Percentiles rank a stretch among this genome's conserved stretches.
Evolutionary conservation across 805 yeast genomes (phyloP).

Genomic region (Yarrowia hollandica): DNA sequence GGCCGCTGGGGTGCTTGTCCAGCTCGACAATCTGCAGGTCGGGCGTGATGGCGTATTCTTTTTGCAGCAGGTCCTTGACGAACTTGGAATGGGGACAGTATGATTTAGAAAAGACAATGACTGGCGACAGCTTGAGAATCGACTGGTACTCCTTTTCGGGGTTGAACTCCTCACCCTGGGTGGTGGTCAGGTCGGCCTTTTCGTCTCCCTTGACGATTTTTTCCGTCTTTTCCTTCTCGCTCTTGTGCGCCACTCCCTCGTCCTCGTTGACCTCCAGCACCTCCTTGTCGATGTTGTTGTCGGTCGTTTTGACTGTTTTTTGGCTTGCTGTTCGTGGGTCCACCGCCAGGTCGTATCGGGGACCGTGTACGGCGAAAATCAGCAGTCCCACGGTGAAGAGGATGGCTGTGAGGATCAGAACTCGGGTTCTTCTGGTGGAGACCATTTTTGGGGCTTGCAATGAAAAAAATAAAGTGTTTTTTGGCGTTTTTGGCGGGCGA

Average conservation of each 20-base stretch:
- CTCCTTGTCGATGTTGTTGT: constrained; percentile 14
- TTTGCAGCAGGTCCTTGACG: constrained; percentile 64
- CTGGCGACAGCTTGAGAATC: constrained; percentile 47
- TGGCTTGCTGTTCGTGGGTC: constrained; percentile 31
- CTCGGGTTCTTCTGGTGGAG: constrained; percentile 44
- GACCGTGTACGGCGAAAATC: constrained; percentile 44
- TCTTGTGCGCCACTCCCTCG: constrained; percentile 47
- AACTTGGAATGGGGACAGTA: constrained; percentile 67
- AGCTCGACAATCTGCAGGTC: constrained; percentile 73
- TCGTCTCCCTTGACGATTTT: constrained; percentile 31
- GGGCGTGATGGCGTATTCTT: constrained; percentile 71
- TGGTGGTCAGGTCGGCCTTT: constrained; percentile 35
- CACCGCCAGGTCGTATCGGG: constrained; percentile 33
- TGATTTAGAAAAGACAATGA: constrained; percentile 53
- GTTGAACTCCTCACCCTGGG: constrained; percentile 45
- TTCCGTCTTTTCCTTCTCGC: constrained; percentile 40
- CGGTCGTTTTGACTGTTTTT: constrained; percentile 30
- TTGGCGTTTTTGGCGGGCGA: not conserved
- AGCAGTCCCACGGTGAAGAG: constrained; percentile 40
- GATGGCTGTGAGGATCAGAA: constrained; percentile 47
- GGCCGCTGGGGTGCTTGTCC: constrained; percentile 76
- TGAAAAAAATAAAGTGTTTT: not conserved
- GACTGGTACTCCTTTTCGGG: constrained; percentile 55
- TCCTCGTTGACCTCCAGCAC: constrained; percentile 40
- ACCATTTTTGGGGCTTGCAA: constrained; percentile 31